These are phyloP conservation scores for Colletotrichum ledebouriae DNA, from an alignment of 2,329 filamentous ascomycete species.

Conservation along the genomic window DNA sequence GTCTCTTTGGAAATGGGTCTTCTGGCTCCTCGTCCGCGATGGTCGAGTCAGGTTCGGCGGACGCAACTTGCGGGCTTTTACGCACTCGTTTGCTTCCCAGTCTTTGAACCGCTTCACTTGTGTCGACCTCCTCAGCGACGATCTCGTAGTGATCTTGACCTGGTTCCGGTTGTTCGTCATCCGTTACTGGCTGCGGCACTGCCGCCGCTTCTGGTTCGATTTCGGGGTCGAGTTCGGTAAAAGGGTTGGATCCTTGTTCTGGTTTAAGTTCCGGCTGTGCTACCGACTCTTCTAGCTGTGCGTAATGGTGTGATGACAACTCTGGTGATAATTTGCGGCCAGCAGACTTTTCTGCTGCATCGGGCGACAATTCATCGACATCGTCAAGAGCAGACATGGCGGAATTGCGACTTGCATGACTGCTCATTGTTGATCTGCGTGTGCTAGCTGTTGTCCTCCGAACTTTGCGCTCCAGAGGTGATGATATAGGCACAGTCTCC, in stretches of 20 bases:
- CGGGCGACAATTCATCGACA: constrained; percentile 53
- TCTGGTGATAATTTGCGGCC: constrained; percentile 35
- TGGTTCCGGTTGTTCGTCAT: not conserved
- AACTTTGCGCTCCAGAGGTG: constrained; percentile 59
- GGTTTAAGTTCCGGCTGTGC: not conserved
- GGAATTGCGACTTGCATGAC: constrained; percentile 44
- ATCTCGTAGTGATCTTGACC: constrained; percentile 34
- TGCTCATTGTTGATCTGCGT: constrained; percentile 49
- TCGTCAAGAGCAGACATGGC: constrained; percentile 44
- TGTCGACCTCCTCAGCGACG: constrained; percentile 61
- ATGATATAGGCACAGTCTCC: constrained; percentile 52
- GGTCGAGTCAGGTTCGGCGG: constrained; percentile 58
- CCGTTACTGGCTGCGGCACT: not conserved
- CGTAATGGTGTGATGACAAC: constrained; percentile 26
- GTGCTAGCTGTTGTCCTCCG: constrained; percentile 52
- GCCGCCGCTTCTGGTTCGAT: not conserved
- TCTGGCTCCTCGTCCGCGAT: constrained; percentile 48
- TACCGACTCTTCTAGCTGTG: not conserved
- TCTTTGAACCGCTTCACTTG: constrained; percentile 56
- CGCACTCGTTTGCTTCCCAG: constrained; percentile 61
- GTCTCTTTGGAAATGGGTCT: constrained; percentile 53
- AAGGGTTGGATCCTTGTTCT: not conserved
- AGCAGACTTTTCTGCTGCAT: constrained; percentile 30
- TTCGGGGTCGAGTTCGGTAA: not conserved
- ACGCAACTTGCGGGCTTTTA: constrained; percentile 52